These are phyloP conservation scores for Tubosaeta sp. DNA, from an alignment of 768 basidiomycete genomes.

Conservation along the genomic window DNA sequence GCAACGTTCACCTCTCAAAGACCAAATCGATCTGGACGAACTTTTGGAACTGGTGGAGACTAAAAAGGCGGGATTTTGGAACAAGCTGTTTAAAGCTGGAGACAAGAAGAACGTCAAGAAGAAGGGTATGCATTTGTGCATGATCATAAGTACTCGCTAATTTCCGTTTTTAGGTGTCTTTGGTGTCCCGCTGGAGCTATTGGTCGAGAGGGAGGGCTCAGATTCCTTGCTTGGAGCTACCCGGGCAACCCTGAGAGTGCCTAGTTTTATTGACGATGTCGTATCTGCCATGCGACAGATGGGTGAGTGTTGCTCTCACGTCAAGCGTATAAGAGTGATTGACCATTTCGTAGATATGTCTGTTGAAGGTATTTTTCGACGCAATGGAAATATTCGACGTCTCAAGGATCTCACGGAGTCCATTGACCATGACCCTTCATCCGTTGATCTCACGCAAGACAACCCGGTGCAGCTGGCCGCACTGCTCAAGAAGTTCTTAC, in stretches of 20 bases:
- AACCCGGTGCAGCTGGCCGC: slow-evolving; percentile 98
- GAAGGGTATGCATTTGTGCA: slow-evolving; percentile 51
- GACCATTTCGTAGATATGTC: slow-evolving; percentile 77
- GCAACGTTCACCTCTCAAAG: slow-evolving; percentile 70
- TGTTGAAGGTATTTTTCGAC: slow-evolving; percentile 96
- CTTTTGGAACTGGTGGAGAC: slow-evolving; percentile 87
- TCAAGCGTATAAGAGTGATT: not conserved
- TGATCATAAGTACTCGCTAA: slow-evolving; percentile 8
- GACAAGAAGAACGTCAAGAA: slow-evolving; percentile 92
- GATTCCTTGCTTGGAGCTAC: slow-evolving; percentile 92
- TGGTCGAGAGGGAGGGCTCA: slow-evolving; percentile 93
- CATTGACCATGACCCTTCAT: slow-evolving; percentile 89
- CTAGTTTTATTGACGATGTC: slow-evolving; percentile 97
- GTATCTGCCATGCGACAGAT: slow-evolving; percentile 98
- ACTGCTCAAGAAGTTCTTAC: slow-evolving; percentile 92
- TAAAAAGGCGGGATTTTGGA: slow-evolving; percentile 95
- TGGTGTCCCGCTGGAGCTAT: slow-evolving; percentile 84
- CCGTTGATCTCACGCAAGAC: slow-evolving; percentile 89
- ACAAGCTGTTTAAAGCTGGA: slow-evolving; percentile 86
- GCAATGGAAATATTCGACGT: slow-evolving; percentile 95
- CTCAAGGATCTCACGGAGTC: slow-evolving; percentile 88
- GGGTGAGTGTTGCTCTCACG: slow-evolving; percentile 54
- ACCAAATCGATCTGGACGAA: slow-evolving; percentile 88
- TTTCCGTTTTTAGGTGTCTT: slow-evolving; percentile 67
- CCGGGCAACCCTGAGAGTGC: slow-evolving; percentile 77